phyloP scores from a whole-genome alignment of 805 yeast genomes.

The Metschnikowia borealis region DNA sequence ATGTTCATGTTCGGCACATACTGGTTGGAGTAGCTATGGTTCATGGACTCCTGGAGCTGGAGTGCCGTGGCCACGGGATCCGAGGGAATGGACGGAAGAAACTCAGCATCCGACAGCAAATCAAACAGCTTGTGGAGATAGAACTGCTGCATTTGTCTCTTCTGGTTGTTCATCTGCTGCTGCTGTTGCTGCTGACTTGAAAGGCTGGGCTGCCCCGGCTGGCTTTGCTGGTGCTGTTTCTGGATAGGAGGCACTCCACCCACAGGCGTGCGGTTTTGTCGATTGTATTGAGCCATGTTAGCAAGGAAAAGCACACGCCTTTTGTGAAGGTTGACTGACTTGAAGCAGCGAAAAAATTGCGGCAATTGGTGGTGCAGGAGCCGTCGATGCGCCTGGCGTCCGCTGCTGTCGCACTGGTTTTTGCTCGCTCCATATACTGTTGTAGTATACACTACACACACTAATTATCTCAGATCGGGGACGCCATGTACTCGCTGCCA shows the following conservation, averaged over 20 bases:
- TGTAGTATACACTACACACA: too few species aligned
- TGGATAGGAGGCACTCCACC: background rate
- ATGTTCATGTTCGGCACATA: conserved; percentile 5
- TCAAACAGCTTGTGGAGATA: conserved; percentile 68
- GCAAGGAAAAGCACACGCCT: conserved; percentile 1
- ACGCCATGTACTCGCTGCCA: conserved; percentile 6
- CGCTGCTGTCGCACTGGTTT: background rate
- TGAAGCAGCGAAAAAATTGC: conserved; percentile 17
- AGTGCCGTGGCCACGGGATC: conserved; percentile 16
- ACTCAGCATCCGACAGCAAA: conserved; percentile 66
- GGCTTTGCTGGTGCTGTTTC: background rate
- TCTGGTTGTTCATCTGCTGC: conserved; percentile 27
- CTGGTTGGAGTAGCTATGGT: conserved; percentile 4
- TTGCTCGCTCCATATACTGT: background rate
- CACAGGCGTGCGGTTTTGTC: conserved; percentile 4
- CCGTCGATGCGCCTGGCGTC: background rate
- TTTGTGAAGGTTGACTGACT: conserved; percentile 1
- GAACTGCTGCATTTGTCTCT: conserved; percentile 27
- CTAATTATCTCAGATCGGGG: too few species aligned
- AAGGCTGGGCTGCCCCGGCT: background rate
- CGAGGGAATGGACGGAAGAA: conserved; percentile 33
- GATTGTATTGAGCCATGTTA: conserved; percentile 10
- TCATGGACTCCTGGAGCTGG: conserved; percentile 15
- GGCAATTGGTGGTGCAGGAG: conserved; percentile 16
- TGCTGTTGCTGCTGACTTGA: conserved; percentile 12